Evolutionary conservation across 495 filamentous ascomycete genomes (phyloP).

Genomic region (Tuber melanosporum): DNA sequence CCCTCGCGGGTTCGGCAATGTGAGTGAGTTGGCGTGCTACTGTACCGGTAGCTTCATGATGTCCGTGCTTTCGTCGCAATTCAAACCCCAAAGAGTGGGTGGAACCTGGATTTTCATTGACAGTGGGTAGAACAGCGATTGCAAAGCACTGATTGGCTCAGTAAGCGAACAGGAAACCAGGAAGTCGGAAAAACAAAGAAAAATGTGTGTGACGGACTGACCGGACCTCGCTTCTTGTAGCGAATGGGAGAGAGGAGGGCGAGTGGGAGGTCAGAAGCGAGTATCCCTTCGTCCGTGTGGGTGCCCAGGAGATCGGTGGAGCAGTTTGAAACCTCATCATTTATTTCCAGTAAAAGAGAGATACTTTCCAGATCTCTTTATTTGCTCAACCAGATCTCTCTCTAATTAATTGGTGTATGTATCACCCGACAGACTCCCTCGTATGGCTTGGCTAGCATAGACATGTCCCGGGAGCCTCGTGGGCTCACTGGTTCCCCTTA

Average conservation of each 20-base stretch:
- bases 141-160: constrained; percentile 15
- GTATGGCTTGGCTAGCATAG: not conserved
- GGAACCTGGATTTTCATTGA: constrained; percentile 18
- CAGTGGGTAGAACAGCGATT: constrained; percentile 10
- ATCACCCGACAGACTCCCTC: no score
- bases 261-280: not conserved
- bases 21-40: constrained; percentile 12
- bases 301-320: not conserved
- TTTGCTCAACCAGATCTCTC: not conserved
- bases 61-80: not conserved
- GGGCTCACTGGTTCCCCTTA: no score
- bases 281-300: not conserved
- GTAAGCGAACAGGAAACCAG: constrained; percentile 30
- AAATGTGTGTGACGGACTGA: not conserved
- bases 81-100: constrained; percentile 19
- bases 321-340: not conserved
- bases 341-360: not conserved
- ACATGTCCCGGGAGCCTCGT: no score
- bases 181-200: constrained; percentile 21
- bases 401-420: no score
- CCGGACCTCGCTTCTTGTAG: not conserved
- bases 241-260: not conserved
- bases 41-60: not conserved
- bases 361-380: not conserved
- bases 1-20: not conserved